Evolutionary conservation across 2,329 filamentous ascomycete species (phyloP), one percentile per base, ranked within the genome.

Genomic region (Colletotrichum australisinense): DNA sequence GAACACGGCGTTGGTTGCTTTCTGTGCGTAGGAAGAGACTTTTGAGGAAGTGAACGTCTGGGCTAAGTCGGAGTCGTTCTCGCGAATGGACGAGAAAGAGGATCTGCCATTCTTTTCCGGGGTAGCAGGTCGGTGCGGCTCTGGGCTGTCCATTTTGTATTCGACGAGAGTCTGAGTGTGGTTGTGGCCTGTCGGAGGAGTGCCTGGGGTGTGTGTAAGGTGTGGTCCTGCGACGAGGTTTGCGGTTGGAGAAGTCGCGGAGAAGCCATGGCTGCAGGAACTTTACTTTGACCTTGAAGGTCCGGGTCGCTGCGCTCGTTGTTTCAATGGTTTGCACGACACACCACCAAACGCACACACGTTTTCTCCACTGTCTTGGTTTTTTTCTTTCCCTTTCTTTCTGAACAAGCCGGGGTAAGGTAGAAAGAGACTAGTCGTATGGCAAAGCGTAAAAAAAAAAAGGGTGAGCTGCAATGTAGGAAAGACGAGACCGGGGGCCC

Each of bases 31-130:
- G 68, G 88, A 90, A 46, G 90, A 92, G 74, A 91, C 83, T 80
- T 91, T 92, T 79, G 89, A 88, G 67, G 87, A 87, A 63, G 90
- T 92, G 76, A 93, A 93, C 68, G 88, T 89, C 83, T 93, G 91
- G 69, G 88, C 87, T 35, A 91, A 81, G 73, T 88, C 87, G 76
- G 86, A 85, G 78, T 90, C 88, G 79, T 88, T 87, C 83, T 91
- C 89, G 74, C 89, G 86, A 72, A 91, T 89, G 58, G 89, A 91
- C 35, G 89, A 91, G 82, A 91, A 91, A 71, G 89, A 91, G 35
- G 88, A 88, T 73, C 89, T 87, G 75, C 80, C 81, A 71, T 79
- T 79, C 74, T 81, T 81, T 76, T 84, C 81, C 66, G 81, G 81
- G 60, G 82, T 79, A 56, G 67, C 67, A 55, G 72, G 77, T 75